phyloP scores from a whole-genome alignment of 1,284 basidiomycete species.

The Marasmius oreades region DNA sequence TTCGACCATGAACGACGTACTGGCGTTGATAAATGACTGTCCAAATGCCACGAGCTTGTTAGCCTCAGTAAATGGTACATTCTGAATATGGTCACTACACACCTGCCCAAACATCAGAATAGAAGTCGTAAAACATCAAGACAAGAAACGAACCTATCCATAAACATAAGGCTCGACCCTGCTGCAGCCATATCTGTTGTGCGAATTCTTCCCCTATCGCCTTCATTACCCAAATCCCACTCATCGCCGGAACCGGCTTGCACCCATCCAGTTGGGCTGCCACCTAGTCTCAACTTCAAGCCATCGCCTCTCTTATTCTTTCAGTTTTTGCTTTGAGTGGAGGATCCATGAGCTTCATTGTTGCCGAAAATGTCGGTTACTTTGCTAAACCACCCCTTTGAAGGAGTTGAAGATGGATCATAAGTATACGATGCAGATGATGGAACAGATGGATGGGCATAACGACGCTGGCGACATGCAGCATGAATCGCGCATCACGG shows the following conservation, averaged over 20 bases:
- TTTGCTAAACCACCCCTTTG: conserved; percentile 1
- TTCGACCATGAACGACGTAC: no score
- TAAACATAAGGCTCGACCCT: background rate
- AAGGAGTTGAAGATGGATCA: conserved; percentile 5
- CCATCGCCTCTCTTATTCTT: conserved; percentile 19
- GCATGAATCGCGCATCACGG: no score
- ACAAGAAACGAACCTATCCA: no score
- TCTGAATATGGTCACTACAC: no score
- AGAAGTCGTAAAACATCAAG: no score
- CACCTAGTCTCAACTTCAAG: conserved; percentile 21
- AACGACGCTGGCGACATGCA: conserved; percentile 20
- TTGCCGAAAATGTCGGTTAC: conserved; percentile 1
- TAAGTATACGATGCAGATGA: conserved; percentile 6
- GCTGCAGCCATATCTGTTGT: background rate
- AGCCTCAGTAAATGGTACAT: no score
- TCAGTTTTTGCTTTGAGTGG: conserved; percentile 6
- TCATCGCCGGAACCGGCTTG: conserved; percentile 29
- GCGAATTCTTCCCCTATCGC: background rate
- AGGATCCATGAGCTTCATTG: conserved; percentile 6
- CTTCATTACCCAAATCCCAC: conserved; percentile 58
- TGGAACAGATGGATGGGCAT: conserved; percentile 7
- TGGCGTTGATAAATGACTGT: no score
- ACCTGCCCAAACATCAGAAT: no score
- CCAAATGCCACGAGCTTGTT: no score
- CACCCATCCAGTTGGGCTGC: conserved; percentile 36